A percentile compares a stretch with the other conserved stretches of the same genome.
phyloP scores from a whole-genome alignment of 495 filamentous ascomycete species.

The Penicillium samsonianum region DNA sequence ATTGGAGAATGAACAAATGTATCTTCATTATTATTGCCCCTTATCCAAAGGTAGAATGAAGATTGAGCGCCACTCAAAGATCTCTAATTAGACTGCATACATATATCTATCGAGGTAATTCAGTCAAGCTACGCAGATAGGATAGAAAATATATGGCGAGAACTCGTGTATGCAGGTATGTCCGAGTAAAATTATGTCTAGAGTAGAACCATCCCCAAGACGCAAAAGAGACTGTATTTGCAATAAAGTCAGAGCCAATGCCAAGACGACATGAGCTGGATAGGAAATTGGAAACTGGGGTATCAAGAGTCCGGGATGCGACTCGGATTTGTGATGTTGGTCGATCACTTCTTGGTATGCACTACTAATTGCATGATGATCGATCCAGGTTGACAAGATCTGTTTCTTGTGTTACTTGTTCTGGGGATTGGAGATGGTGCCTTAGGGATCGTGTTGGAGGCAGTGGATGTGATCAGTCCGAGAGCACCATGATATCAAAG shows the following conservation, averaged over 20 bases:
- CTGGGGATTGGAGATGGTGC: neutral
- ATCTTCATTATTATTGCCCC: neutral
- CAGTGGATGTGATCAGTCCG: neutral
- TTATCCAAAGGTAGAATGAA: neutral
- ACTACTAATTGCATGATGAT: slow-evolving; percentile 7
- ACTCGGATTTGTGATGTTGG: slow-evolving; percentile 25
- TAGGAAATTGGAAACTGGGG: slow-evolving; percentile 30
- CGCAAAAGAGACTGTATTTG: slow-evolving; percentile 15
- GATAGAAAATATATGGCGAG: neutral
- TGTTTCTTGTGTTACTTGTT: slow-evolving; percentile 4
- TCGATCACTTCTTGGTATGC: slow-evolving; percentile 19
- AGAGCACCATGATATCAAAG: slow-evolving; percentile 1
- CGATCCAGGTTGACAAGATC: slow-evolving; percentile 3
- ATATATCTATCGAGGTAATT: neutral
- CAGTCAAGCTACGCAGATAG: neutral
- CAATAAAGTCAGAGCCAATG: slow-evolving; percentile 15
- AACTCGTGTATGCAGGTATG: slow-evolving; percentile 4
- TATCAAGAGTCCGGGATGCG: slow-evolving; percentile 42
- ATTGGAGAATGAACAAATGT: neutral
- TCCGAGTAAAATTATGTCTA: slow-evolving; percentile 8
- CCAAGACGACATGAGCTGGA: slow-evolving; percentile 16
- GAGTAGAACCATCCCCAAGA: slow-evolving; percentile 11
- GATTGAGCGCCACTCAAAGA: neutral
- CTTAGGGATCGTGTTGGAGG: neutral
- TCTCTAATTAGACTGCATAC: neutral